phyloP scores from a whole-genome alignment of 345 rosid species.

The Gynandropsis gynandra region DNA sequence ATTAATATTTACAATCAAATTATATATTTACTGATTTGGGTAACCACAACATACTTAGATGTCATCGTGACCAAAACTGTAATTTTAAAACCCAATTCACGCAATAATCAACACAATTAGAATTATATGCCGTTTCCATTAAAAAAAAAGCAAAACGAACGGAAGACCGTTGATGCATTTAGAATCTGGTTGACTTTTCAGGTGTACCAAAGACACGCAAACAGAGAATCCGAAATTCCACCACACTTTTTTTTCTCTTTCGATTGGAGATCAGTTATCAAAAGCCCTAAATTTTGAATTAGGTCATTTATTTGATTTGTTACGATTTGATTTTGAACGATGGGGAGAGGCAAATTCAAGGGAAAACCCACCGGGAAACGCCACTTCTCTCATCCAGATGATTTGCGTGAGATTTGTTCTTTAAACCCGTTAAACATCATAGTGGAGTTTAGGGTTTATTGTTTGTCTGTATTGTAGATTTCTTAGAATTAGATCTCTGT shows the following conservation, averaged over 20 bases:
- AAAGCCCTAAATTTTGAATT: not conserved
- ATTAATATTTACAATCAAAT: too few relatives aligned
- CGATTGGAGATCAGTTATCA: slow-evolving; percentile 10
- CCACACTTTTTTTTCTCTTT: slow-evolving; percentile 2
- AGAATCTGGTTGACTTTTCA: slow-evolving; percentile 1
- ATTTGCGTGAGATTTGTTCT: slow-evolving; percentile 34
- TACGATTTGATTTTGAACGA: slow-evolving; percentile 4
- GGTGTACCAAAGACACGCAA: not conserved
- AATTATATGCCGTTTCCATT: too few relatives aligned
- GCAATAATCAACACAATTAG: too few relatives aligned
- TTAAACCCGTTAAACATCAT: not conserved
- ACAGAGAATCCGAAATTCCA: slow-evolving; percentile 18
- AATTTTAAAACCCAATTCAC: too few relatives aligned
- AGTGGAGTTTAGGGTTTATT: not conserved
- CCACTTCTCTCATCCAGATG: slow-evolving; percentile 65
- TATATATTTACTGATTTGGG: too few relatives aligned
- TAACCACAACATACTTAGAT: too few relatives aligned
- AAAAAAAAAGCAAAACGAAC: not conserved
- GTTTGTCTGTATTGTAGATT: not conserved
- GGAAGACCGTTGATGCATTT: slow-evolving; percentile 15
- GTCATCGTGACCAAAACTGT: too few relatives aligned
- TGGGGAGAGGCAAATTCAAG: slow-evolving; percentile 76
- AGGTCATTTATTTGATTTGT: not conserved
- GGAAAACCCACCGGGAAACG: slow-evolving; percentile 73
- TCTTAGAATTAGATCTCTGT: too few relatives aligned